These are phyloP conservation scores for Nicotiana noctiflora DNA, from an alignment of 257 asterid species.

Conservation along the genomic window DNA sequence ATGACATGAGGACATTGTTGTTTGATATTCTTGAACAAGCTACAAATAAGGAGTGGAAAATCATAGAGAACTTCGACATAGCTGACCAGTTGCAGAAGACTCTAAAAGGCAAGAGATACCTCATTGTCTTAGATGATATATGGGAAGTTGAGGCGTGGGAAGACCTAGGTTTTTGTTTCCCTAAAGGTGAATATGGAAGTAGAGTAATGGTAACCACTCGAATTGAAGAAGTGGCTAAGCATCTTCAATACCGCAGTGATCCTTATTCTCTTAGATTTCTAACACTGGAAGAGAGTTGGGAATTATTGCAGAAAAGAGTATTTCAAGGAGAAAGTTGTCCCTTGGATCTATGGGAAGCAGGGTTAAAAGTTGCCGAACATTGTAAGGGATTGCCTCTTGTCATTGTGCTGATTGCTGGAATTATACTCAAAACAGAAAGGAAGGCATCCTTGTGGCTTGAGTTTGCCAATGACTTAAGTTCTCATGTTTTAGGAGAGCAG, in stretches of 20 bases:
- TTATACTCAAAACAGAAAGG: too few relatives aligned
- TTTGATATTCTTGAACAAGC: too few relatives aligned
- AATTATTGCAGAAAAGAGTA: not conserved
- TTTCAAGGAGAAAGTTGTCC: not conserved
- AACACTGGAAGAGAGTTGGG: not conserved
- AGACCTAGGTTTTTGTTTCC: not conserved
- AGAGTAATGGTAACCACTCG: slow-evolving; percentile 8
- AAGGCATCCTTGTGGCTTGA: too few relatives aligned
- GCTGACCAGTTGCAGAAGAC: not conserved
- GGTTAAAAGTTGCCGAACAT: too few relatives aligned
- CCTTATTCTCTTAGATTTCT: not conserved
- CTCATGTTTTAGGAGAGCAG: too few relatives aligned
- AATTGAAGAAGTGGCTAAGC: not conserved
- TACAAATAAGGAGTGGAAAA: too few relatives aligned
- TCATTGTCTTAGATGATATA: not conserved
- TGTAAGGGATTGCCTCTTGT: too few relatives aligned
- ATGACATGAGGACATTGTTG: too few relatives aligned
- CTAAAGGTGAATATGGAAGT: not conserved
- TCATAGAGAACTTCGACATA: not conserved
- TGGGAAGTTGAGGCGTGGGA: not conserved
- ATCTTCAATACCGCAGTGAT: not conserved
- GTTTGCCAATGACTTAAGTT: too few relatives aligned
- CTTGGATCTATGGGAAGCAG: too few relatives aligned
- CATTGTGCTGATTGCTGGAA: too few relatives aligned
- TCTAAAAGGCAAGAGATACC: not conserved